phyloP scores from a whole-genome alignment of 805 yeast species.

The Metschnikowia lachancei region DNA sequence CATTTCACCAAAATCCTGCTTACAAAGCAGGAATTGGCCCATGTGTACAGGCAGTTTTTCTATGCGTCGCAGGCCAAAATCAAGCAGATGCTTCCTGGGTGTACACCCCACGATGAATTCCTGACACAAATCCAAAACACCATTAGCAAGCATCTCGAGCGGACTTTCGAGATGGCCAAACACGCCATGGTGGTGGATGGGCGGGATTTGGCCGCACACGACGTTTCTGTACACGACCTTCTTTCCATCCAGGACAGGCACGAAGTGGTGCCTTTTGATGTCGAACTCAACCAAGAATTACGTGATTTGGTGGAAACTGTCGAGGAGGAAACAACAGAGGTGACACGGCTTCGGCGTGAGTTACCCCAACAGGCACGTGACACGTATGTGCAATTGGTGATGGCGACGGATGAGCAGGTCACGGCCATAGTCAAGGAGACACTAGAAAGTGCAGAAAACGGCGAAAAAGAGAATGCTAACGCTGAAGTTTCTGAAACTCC shows the following conservation, averaged over 20 bases:
- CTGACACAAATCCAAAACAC: constrained; percentile 41
- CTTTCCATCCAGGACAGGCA: constrained; percentile 30
- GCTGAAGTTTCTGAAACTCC: no score
- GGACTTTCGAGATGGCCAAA: constrained; percentile 56
- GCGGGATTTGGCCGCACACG: constrained; percentile 30
- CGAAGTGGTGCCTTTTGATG: constrained; percentile 69
- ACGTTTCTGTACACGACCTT: constrained; percentile 22
- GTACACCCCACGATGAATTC: constrained; percentile 43
- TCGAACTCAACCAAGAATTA: constrained; percentile 56
- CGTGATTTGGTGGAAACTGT: constrained; percentile 56
- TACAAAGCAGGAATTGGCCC: constrained; percentile 51
- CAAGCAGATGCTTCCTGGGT: constrained; percentile 47
- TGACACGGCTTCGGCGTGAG: constrained; percentile 53
- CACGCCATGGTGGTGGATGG: constrained; percentile 62
- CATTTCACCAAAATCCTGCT: constrained; percentile 46
- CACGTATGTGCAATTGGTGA: constrained; percentile 35
- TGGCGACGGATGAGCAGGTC: constrained; percentile 31
- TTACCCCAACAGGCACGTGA: constrained; percentile 45
- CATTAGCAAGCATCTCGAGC: constrained; percentile 47
- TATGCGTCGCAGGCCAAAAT: constrained; percentile 44
- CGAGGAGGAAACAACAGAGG: constrained; percentile 58
- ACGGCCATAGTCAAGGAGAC: constrained; percentile 26
- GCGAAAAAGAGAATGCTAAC: constrained; percentile 12
- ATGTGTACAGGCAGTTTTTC: constrained; percentile 44
- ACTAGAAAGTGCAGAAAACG: constrained; percentile 10